Conservation (phyloP, 2,329 filamentous ascomycete species). For the Fusarium algeriense region DNA sequence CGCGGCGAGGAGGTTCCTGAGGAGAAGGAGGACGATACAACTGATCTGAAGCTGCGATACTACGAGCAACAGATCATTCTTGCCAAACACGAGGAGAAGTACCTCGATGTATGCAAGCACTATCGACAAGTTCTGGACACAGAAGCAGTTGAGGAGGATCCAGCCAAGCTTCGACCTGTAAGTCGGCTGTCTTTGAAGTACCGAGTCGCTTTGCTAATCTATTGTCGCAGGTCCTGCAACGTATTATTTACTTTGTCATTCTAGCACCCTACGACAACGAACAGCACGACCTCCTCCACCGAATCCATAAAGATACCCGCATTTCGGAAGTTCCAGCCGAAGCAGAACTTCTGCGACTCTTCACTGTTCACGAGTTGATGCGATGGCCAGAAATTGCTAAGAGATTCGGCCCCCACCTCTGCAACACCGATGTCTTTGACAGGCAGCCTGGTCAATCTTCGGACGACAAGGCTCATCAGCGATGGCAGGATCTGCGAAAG, state of each 20-base stretch:
- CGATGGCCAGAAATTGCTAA: constrained; percentile 95
- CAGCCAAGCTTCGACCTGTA: constrained; percentile 86
- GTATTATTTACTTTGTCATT: constrained; percentile 97
- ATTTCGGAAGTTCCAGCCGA: constrained; percentile 83
- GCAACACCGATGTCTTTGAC: constrained; percentile 90
- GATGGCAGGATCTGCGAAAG: constrained; percentile 96
- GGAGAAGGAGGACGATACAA: constrained; percentile 88
- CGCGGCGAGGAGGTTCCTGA: constrained; percentile 83
- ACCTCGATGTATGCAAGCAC: constrained; percentile 97
- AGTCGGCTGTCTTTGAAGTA: constrained; percentile 48
- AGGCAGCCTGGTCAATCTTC: constrained; percentile 71
- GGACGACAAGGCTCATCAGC: constrained; percentile 83
- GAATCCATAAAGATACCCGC: constrained; percentile 86
- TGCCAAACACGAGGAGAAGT: constrained; percentile 97
- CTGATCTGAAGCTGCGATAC: constrained; percentile 93
- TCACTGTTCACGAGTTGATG: constrained; percentile 97
- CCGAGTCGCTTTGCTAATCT: constrained; percentile 27
- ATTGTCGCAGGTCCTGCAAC: constrained; percentile 78
- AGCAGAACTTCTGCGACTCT: constrained; percentile 88
- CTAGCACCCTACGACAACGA: constrained; percentile 98
- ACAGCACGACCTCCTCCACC: constrained; percentile 95
- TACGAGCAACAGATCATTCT: constrained; percentile 98
- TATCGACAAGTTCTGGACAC: constrained; percentile 98
- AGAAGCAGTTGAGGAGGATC: constrained; percentile 91
- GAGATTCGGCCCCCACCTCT: constrained; percentile 89